Percentiles rank a stretch among this genome's conserved stretches.
phyloP scores from a whole-genome alignment of 305 asterid species.

The Solanum hybrid region DNA sequence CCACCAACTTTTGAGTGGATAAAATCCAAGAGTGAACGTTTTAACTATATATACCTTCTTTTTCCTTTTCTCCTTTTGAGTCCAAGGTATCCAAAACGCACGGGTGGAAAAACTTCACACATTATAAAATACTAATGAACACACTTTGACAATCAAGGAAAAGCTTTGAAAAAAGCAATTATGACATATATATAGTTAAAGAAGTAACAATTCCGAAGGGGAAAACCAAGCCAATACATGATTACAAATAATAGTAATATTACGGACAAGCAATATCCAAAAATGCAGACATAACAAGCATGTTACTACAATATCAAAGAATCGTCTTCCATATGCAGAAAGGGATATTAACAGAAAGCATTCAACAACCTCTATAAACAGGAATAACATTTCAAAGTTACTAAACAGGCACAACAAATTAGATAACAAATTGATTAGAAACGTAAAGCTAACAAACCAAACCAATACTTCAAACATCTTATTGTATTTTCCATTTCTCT shows the following conservation, averaged over 20 bases:
- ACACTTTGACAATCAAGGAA: background rate
- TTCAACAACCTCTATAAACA: background rate
- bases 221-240: background rate
- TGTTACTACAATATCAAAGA: background rate
- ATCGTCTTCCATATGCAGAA: background rate
- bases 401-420: background rate
- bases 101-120: background rate
- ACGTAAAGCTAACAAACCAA: background rate
- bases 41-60: background rate
- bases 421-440: background rate
- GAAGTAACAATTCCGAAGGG: background rate
- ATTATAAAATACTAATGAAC: background rate
- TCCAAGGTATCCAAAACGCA: background rate
- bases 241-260: background rate
- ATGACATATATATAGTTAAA: background rate
- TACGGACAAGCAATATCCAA: background rate
- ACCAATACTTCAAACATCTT: background rate
- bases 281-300: background rate
- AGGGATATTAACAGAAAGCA: background rate
- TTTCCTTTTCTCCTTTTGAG: background rate
- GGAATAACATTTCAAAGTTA: background rate
- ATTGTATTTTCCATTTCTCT: background rate
- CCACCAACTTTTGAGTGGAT: background rate
- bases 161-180: background rate
- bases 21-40: background rate